Base-by-base conservation (phyloP, 139 green algal species). In the Chlorella sp. region DNA sequence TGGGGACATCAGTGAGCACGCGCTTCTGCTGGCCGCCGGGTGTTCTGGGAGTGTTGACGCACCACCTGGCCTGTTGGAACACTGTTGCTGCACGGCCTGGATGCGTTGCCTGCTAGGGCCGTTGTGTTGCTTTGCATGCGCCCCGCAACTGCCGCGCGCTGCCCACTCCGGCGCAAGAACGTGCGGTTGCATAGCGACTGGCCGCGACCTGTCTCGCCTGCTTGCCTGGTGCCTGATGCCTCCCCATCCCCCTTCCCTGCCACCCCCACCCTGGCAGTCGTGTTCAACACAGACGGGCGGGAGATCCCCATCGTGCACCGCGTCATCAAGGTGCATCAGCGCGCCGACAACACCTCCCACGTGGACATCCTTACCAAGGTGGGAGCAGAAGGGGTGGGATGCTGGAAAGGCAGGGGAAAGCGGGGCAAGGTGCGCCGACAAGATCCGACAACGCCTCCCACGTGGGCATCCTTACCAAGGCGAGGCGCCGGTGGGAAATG, bases 271-370 rank as follows among this genome's bases (percentile, higher is more conserved):
- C 22, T 28, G 1, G 54, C 77, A 44, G 94, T 99, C 7, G 97
- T 99, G 24, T 99, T 99, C 90, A 98, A 98, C 85, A 89, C 99
- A 1, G 89, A 98, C 64, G 93, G 92, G 9, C 85, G 96, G 0
- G 97, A 98, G 69, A 98, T 99, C 62, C 97, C 97, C 14, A 99
- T 99, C 54, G 97, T 99, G 78, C 97, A 99, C 88, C 87, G 97
- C 46, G 91, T 98, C 2, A 94, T 98, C 77, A 96, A 98, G 77
- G 91, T 81, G 34, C 76, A 76, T 75, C 84, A 96, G 76, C 84
- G 90, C 7, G 76, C 74, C 34, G 83, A 80, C 32, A 79, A 76
- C 34, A 67, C 84, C 48, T 73, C 38, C 13, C 43, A 89, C n/a
- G 69, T 96, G 4, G 92, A 98, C 81, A 95, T 99, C 41, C 85